phyloP scores from a whole-genome alignment of 306 rosid species.

The Cicer chorassanicum region DNA sequence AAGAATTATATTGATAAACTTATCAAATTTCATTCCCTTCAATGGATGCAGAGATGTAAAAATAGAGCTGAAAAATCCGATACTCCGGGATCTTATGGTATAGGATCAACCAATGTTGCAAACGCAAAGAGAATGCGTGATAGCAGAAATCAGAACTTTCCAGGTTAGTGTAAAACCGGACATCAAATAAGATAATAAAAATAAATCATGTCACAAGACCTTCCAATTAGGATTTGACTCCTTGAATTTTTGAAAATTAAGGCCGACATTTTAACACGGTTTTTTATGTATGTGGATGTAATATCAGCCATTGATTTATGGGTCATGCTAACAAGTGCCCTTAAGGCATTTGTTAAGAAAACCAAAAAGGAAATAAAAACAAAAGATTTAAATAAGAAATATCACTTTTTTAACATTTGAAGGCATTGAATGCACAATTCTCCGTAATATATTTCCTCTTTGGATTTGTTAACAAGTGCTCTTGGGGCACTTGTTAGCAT shows the following conservation, averaged over 20 bases:
- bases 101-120: slow-evolving; percentile 56
- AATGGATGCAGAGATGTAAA: slow-evolving; percentile 64
- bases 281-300: not conserved
- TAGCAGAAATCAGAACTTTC: slow-evolving; percentile 62
- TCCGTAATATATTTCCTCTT: too few relatives aligned
- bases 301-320: not conserved
- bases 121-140: slow-evolving; percentile 63
- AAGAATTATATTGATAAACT: slow-evolving; percentile 1
- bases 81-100: slow-evolving; percentile 52
- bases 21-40: slow-evolving; percentile 38
- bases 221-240: not conserved
- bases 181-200: not conserved
- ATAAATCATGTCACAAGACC: not conserved
- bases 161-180: slow-evolving; percentile 67
- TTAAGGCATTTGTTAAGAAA: too few relatives aligned
- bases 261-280: not conserved
- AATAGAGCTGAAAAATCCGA: slow-evolving; percentile 54
- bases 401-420: too few relatives aligned
- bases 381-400: too few relatives aligned
- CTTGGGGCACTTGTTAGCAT: too few relatives aligned
- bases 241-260: slow-evolving; percentile 10
- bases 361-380: too few relatives aligned
- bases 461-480: too few relatives aligned
- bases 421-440: too few relatives aligned
- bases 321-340: too few relatives aligned